These are phyloP conservation scores for Scenedesmus sp. DNA, from an alignment of 163 green algal genomes.

Conservation along the genomic window DNA sequence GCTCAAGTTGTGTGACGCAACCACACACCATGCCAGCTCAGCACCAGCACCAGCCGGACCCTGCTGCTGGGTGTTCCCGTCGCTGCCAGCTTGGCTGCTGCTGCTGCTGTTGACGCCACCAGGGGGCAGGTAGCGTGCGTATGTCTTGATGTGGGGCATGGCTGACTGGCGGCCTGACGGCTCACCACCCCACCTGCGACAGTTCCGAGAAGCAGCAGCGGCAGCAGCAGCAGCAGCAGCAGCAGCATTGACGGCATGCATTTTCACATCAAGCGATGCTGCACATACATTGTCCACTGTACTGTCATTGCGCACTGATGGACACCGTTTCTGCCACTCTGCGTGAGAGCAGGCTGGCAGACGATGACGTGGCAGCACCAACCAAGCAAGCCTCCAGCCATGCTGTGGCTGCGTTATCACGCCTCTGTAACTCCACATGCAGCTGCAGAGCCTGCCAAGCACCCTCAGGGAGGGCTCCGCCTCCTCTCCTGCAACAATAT, in stretches of 20 bases:
- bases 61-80: background rate
- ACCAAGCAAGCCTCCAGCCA: background rate
- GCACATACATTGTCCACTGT: too few species aligned
- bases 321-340: too few species aligned
- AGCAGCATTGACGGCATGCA: background rate
- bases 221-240: background rate
- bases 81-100: background rate
- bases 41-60: background rate
- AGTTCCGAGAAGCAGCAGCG: background rate
- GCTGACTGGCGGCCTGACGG: conserved; percentile 68
- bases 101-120: background rate
- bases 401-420: too few species aligned
- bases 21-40: conserved; percentile 64
- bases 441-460: too few species aligned
- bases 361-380: background rate
- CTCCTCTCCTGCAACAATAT: too few species aligned
- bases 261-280: too few species aligned
- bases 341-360: background rate
- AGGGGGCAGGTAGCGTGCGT: conserved; percentile 41
- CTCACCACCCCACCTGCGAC: conserved; percentile 64
- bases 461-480: too few species aligned
- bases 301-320: too few species aligned
- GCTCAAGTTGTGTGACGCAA: conserved; percentile 80
- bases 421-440: too few species aligned
- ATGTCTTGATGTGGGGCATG: conserved; percentile 92